A percentile compares a stretch with the other conserved stretches of the same genome.
phyloP scores from a whole-genome alignment of 441 rosid species.

The Flueggea neowawraea region DNA sequence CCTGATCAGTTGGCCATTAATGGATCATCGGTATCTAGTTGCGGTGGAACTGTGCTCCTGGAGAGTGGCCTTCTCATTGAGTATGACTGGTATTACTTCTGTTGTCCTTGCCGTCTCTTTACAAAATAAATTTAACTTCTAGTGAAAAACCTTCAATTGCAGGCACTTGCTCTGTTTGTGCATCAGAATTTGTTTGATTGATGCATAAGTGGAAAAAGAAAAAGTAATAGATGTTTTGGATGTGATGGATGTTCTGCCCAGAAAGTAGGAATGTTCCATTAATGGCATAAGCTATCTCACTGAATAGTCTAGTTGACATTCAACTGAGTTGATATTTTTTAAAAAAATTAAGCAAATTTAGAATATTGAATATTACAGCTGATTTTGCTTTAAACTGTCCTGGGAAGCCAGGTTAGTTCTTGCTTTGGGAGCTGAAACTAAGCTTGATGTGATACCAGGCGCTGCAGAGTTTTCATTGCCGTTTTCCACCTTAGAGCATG shows the following conservation, averaged over 20 bases:
- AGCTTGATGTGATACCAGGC: slow-evolving; percentile 81
- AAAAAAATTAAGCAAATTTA: not conserved
- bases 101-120: slow-evolving; percentile 1
- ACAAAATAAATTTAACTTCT: too few relatives aligned
- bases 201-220: not conserved
- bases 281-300: too few relatives aligned
- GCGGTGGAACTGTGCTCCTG: slow-evolving; percentile 83
- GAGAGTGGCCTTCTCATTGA: slow-evolving; percentile 79
- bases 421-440: slow-evolving; percentile 95
- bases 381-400: slow-evolving; percentile 35
- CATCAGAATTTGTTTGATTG: slow-evolving; percentile 5
- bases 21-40: slow-evolving; percentile 39
- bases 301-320: not conserved
- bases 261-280: too few relatives aligned
- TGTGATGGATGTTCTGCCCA: not conserved
- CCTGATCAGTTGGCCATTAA: slow-evolving; percentile 54
- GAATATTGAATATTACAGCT: too few relatives aligned
- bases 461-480: slow-evolving; percentile 88
- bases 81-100: slow-evolving; percentile 80
- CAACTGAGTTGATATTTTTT: not conserved
- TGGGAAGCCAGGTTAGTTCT: slow-evolving; percentile 99
- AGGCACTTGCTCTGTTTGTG: slow-evolving; percentile 1
- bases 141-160: not conserved
- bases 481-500: slow-evolving; percentile 84
- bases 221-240: not conserved